Base-by-base conservation (phyloP, 306 rosid genomes). In the Potentilla sterilis region DNA sequence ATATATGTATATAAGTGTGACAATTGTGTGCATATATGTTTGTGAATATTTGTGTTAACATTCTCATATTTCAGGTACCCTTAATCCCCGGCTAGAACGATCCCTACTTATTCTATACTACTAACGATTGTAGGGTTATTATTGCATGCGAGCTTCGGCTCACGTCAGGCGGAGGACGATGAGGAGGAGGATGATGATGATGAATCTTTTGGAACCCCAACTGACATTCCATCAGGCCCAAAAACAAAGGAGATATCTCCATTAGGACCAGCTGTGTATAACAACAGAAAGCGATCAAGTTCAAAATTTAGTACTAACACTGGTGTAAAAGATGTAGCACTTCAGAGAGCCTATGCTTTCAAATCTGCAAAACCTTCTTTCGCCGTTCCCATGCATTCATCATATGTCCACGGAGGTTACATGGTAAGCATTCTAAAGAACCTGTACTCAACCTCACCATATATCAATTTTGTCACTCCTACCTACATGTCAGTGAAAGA, bases 351-450 rank as follows among this genome's bases (percentile, higher is more conserved):
- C 58, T 18, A 19, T 19, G 58, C 58, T 52, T 52, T 52, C 58
- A 52, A 52, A 18, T 52, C 24, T 52, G 58, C 58, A 19, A 62
- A 15, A 0, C 80, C 73, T 12, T 69, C 51, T 41, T 75, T 80
- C 46, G 15, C 28, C 21, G 42, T 75, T 7, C 37, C 7, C 7
- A 80, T 75, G 43, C n/a, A 48, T 2, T 3, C 18, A 24, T 69
- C 83, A 1, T 80, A 75, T 40, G 24, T 70, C 52, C 48, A 10
- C 3, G 4, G 2, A 2, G n/a, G 54, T 68, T 22, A 13, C 43
- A 11, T 68, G 55, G 72, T 67, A 67, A 67, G 40, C 52, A 21
- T 68, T 43, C 38, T 43, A 24, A 19, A 12, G 40, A 38, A 9
- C 12, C 42, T 21, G 54, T 18, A 13, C 55, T 32, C 14, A 3